phyloP scores from a whole-genome alignment of 2,329 filamentous ascomycete species.

The Paradendryphiella salina region DNA sequence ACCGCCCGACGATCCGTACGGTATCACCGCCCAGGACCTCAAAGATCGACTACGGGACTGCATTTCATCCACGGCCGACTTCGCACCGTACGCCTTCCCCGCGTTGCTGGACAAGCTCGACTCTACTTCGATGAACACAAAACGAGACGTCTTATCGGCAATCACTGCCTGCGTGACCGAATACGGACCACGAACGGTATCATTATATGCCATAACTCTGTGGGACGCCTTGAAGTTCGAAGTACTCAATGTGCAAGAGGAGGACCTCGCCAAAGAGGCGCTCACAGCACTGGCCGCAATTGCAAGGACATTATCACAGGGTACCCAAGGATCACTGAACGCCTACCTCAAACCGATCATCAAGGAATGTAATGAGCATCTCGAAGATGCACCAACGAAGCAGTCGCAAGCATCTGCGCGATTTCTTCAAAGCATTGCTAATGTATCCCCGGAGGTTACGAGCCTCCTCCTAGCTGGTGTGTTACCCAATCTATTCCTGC shows the following conservation, averaged over 20 bases:
- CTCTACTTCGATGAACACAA: slow-evolving; percentile 69
- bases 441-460: slow-evolving; percentile 59
- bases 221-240: slow-evolving; percentile 73
- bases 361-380: slow-evolving; percentile 69
- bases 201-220: slow-evolving; percentile 65
- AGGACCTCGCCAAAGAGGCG: slow-evolving; percentile 64
- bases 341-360: slow-evolving; percentile 63
- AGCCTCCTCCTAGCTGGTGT: slow-evolving; percentile 60
- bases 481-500: slow-evolving; percentile 60
- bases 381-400: slow-evolving; percentile 69
- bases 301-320: slow-evolving; percentile 57
- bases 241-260: slow-evolving; percentile 67
- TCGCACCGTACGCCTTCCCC: slow-evolving; percentile 70
- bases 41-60: slow-evolving; percentile 67
- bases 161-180: slow-evolving; percentile 62
- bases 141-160: slow-evolving; percentile 69
- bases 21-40: slow-evolving; percentile 69
- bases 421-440: slow-evolving; percentile 61
- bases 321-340: slow-evolving; percentile 53
- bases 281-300: slow-evolving; percentile 60
- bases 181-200: slow-evolving; percentile 63
- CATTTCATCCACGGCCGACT: slow-evolving; percentile 63
- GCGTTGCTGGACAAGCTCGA: slow-evolving; percentile 70
- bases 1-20: slow-evolving; percentile 69
- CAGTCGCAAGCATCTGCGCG: slow-evolving; percentile 67